Conservation (phyloP, 495 filamentous ascomycete genomes). For the Filosporella fistucella region DNA sequence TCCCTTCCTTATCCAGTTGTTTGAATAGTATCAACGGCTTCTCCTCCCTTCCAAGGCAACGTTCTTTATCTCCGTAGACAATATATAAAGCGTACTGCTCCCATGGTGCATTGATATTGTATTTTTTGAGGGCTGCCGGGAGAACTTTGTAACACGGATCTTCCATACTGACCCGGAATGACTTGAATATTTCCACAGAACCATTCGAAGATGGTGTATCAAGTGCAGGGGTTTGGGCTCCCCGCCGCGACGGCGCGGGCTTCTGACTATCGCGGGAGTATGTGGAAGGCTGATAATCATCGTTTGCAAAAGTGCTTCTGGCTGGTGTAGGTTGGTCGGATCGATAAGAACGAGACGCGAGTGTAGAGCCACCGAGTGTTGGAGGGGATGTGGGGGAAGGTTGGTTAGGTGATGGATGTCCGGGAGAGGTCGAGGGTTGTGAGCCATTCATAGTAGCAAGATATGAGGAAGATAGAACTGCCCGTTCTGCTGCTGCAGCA, state of each 20-base stretch:
- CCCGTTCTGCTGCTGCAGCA: slow-evolving; percentile 46
- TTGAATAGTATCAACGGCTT: slow-evolving; percentile 95
- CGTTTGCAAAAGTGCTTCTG: slow-evolving; percentile 42
- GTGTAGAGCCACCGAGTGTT: slow-evolving; percentile 34
- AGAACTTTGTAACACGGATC: slow-evolving; percentile 97
- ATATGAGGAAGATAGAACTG: slow-evolving; percentile 71
- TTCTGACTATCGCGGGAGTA: slow-evolving; percentile 33
- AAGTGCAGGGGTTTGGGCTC: slow-evolving; percentile 44
- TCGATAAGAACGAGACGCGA: slow-evolving; percentile 52
- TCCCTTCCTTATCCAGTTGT: slow-evolving; percentile 90
- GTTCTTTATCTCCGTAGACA: slow-evolving; percentile 94
- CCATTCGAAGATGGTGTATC: slow-evolving; percentile 37
- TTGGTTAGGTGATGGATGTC: slow-evolving; percentile 59
- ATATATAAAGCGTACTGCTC: slow-evolving; percentile 97
- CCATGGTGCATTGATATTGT: slow-evolving; percentile 97
- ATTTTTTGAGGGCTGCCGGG: slow-evolving; percentile 91
- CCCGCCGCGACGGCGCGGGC: slow-evolving; percentile 33
- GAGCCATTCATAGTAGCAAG: slow-evolving; percentile 67
- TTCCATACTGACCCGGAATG: slow-evolving; percentile 94
- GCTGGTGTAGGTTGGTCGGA: slow-evolving; percentile 41
- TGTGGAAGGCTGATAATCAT: slow-evolving; percentile 31
- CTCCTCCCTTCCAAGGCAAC: slow-evolving; percentile 86
- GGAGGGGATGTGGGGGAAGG: slow-evolving; percentile 82
- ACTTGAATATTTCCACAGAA: slow-evolving; percentile 93
- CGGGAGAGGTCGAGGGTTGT: slow-evolving; percentile 41